Evolutionary conservation across 495 filamentous ascomycete species (phyloP).

Genomic region (Xylaria scruposa): DNA sequence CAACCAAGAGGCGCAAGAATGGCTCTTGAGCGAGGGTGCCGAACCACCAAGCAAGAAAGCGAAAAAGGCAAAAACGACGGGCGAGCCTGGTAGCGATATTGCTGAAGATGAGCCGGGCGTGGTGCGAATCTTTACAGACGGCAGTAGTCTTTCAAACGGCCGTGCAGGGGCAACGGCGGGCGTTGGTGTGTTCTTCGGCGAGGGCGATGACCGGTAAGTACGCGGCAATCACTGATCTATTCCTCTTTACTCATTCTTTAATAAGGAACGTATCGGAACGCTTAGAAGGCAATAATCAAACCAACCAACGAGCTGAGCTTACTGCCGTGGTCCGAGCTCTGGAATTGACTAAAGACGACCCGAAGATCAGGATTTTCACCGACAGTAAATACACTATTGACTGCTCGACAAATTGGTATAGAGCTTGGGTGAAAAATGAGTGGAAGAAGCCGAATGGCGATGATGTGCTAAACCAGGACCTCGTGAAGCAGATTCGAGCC

Average conservation of each 20-base stretch:
- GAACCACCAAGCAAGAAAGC: constrained; percentile 36
- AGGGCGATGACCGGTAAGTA: constrained; percentile 70
- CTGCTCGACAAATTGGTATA: constrained; percentile 86
- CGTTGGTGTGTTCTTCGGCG: constrained; percentile 87
- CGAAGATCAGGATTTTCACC: constrained; percentile 65
- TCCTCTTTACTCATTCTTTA: constrained; percentile 30
- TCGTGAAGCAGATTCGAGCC: constrained; percentile 74
- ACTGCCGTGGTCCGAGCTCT: constrained; percentile 86
- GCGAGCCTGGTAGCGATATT: constrained; percentile 32
- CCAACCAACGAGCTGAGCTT: constrained; percentile 94
- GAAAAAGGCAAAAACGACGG: constrained; percentile 42
- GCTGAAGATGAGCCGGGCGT: constrained; percentile 60
- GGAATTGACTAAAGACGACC: constrained; percentile 66
- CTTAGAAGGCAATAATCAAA: constrained; percentile 75
- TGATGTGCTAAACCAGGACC: constrained; percentile 82
- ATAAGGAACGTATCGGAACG: constrained; percentile 86
- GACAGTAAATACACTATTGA: constrained; percentile 90
- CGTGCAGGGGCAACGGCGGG: constrained; percentile 73
- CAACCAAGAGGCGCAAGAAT: constrained; percentile 66
- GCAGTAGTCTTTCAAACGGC: constrained; percentile 82
- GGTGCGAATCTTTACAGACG: constrained; percentile 86
- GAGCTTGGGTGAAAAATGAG: constrained; percentile 76
- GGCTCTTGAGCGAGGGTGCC: constrained; percentile 47
- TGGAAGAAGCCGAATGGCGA: constrained; percentile 77
- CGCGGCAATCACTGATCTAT: background rate